Evolutionary conservation across 2,329 filamentous ascomycete species (phyloP).

Genomic region (Thelonectria rubi): DNA sequence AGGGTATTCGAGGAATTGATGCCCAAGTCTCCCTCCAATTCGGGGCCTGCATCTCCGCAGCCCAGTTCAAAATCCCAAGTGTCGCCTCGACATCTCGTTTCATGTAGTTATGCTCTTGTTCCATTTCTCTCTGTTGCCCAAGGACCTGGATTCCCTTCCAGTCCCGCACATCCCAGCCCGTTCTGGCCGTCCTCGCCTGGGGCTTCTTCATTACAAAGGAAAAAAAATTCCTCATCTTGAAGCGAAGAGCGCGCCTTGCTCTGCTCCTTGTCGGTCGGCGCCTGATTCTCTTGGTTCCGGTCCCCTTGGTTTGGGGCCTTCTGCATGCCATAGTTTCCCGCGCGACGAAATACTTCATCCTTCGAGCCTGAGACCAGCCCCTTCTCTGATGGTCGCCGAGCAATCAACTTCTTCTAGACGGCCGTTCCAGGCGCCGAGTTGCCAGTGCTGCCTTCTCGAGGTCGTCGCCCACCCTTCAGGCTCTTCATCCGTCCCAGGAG

Average conservation of each 20-base stretch:
- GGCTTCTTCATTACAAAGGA: conserved; percentile 30
- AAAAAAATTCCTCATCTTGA: conserved; percentile 29
- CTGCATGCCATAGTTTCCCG: conserved; percentile 22
- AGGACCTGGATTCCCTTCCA: conserved; percentile 4
- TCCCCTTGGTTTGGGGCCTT: conserved; percentile 9
- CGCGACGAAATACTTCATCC: conserved; percentile 8
- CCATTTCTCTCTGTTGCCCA: conserved; percentile 18
- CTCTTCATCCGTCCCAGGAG: conserved; percentile 84
- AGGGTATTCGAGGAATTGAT: conserved; percentile 18
- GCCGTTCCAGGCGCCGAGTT: conserved; percentile 52
- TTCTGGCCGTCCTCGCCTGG: conserved; percentile 16
- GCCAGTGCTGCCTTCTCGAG: conserved; percentile 49
- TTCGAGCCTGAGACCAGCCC: conserved; percentile 27
- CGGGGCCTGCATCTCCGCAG: background rate
- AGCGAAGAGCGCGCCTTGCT: conserved; percentile 16
- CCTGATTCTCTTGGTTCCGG: conserved; percentile 37
- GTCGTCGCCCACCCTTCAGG: conserved; percentile 73
- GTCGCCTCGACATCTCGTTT: conserved; percentile 16
- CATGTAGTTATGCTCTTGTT: conserved; percentile 25
- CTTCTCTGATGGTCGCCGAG: conserved; percentile 34
- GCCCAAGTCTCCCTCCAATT: conserved; percentile 11
- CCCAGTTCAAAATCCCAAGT: conserved; percentile 10
- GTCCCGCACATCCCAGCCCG: conserved; percentile 5
- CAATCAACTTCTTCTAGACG: conserved; percentile 47
- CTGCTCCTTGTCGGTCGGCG: conserved; percentile 28